phyloP scores from a whole-genome alignment of 2,329 filamentous ascomycete species.

The Aspergillus quadricinctus region DNA sequence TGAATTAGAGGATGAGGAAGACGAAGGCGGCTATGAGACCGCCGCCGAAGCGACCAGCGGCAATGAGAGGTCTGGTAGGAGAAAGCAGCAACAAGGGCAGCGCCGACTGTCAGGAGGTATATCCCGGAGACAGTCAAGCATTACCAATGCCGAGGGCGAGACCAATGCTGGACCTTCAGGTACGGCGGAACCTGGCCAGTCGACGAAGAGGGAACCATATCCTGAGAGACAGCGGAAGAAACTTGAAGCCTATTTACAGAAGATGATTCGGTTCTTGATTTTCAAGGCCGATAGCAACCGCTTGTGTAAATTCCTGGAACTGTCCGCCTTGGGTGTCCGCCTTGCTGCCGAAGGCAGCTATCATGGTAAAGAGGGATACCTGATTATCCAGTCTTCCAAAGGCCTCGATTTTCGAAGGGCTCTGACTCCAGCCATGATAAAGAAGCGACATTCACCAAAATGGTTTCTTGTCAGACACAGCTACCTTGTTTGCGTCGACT shows the following conservation, averaged over 20 bases:
- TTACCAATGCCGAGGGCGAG: slow-evolving; percentile 37
- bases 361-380: slow-evolving; percentile 92
- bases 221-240: slow-evolving; percentile 78
- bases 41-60: slow-evolving; percentile 65
- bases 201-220: slow-evolving; percentile 54
- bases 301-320: slow-evolving; percentile 89
- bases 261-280: slow-evolving; percentile 94
- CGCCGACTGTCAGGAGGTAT: slow-evolving; percentile 54
- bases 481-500: slow-evolving; percentile 97
- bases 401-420: slow-evolving; percentile 81
- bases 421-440: slow-evolving; percentile 71
- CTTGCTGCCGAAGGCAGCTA: slow-evolving; percentile 94
- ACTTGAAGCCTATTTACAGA: slow-evolving; percentile 83
- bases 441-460: slow-evolving; percentile 80
- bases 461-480: slow-evolving; percentile 98
- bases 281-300: slow-evolving; percentile 94
- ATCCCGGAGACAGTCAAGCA: slow-evolving; percentile 56
- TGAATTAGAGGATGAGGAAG: slow-evolving; percentile 68
- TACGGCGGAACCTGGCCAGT: slow-evolving; percentile 32
- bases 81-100: slow-evolving; percentile 39
- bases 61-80: slow-evolving; percentile 55
- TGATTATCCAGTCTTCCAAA: slow-evolving; percentile 88
- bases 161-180: slow-evolving; percentile 31
- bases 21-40: slow-evolving; percentile 44
- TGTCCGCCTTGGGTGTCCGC: slow-evolving; percentile 89